These are phyloP conservation scores for Collybiopsis luxurians DNA, from an alignment of 768 basidiomycete species.

Conservation along the genomic window DNA sequence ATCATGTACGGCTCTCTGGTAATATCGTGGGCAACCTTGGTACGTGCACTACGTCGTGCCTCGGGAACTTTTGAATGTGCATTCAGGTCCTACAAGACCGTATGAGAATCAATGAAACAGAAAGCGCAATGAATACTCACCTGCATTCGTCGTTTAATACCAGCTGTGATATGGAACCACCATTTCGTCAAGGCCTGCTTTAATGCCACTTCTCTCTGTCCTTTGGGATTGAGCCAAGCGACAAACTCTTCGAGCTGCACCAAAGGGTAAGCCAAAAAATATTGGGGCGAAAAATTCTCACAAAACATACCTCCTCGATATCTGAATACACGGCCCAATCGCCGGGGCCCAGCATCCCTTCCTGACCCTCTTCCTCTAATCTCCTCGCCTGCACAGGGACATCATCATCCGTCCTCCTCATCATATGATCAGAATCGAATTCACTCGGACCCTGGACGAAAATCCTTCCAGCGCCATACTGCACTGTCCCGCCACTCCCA, in stretches of 20 bases:
- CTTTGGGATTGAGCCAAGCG: conserved; percentile 90
- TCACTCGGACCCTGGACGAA: conserved; percentile 92
- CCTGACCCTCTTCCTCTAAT: conserved; percentile 76
- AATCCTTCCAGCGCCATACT: conserved; percentile 86
- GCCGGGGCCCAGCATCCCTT: conserved; percentile 64
- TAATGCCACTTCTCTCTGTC: conserved; percentile 81
- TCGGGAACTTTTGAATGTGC: conserved; percentile 71
- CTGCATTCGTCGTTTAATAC: conserved; percentile 70
- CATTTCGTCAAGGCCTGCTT: conserved; percentile 77
- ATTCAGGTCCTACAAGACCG: conserved; percentile 57
- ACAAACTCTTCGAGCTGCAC: conserved; percentile 77
- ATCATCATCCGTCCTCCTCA: conserved; percentile 55
- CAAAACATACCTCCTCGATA: conserved; percentile 71
- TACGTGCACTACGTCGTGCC: conserved; percentile 75
- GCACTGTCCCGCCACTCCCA: conserved; percentile 72
- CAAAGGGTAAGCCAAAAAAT: conserved; percentile 10
- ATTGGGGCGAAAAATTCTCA: conserved; percentile 4
- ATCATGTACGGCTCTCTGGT: conserved; percentile 82
- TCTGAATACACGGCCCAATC: conserved; percentile 94
- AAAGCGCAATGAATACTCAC: conserved; percentile 41
- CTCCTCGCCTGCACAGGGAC: conserved; percentile 51
- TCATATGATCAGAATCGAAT: conserved; percentile 72
- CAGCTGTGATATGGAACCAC: conserved; percentile 80
- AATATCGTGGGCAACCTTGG: conserved; percentile 62
- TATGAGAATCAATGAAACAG: conserved; percentile 9